Percentiles rank a stretch among this genome's conserved stretches.
These are phyloP conservation scores for Trapa bicornis DNA, from an alignment of 345 rosid species.

Conservation along the genomic window DNA sequence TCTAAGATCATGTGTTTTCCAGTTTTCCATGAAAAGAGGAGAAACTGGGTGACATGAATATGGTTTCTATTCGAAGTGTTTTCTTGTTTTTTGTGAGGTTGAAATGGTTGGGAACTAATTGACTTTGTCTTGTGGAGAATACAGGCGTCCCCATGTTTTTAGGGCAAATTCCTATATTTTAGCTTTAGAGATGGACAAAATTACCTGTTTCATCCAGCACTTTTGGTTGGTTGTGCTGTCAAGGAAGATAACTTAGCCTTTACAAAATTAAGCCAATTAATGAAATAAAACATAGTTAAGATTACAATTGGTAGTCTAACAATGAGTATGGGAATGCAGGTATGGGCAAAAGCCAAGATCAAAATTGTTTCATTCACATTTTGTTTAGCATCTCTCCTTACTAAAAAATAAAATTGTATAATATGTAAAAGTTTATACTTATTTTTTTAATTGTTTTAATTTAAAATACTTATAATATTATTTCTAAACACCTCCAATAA, in stretches of 20 bases:
- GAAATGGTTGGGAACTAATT: slow-evolving; percentile 14
- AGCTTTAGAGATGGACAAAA: not conserved
- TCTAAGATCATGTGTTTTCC: not conserved
- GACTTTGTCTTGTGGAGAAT: slow-evolving; percentile 27
- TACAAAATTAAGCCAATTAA: not conserved
- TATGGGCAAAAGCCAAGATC: not conserved
- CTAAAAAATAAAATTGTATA: no score
- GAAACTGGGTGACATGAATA: not conserved
- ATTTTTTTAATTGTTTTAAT: no score
- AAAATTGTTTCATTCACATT: slow-evolving; percentile 1
- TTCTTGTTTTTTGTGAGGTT: slow-evolving; percentile 12
- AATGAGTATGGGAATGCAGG: not conserved
- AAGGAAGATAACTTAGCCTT: not conserved
- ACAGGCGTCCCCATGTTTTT: slow-evolving; percentile 30
- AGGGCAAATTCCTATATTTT: slow-evolving; percentile 10
- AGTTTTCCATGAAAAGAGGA: not conserved
- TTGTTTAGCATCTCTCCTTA: not conserved
- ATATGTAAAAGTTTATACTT: no score
- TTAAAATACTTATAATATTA: no score
- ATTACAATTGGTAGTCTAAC: not conserved
- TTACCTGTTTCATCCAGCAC: not conserved
- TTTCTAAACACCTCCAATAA: no score
- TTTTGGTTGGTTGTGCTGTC: not conserved
- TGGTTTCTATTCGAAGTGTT: slow-evolving; percentile 1
- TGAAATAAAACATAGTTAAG: not conserved